Base-by-base conservation (phyloP, 768 basidiomycete genomes). In the Inosperma sp. region DNA sequence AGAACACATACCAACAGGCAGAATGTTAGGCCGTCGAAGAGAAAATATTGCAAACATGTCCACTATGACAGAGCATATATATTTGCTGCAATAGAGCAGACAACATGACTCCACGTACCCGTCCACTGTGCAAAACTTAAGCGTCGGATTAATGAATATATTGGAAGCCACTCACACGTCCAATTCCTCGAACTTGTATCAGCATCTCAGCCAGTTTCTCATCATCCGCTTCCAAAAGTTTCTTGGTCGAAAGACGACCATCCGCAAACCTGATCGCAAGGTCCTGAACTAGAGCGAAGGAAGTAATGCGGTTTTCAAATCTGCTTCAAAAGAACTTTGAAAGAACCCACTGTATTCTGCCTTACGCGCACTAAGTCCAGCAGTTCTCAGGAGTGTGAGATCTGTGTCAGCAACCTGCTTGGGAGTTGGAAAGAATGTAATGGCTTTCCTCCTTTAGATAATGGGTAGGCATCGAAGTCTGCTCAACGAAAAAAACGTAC, bases 11-110 rank as follows among this genome's bases (percentile, higher is more conserved):
- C 71, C 67, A 54, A 74, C 67, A 41, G 72, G 68, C 21, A 94
- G 73, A 47, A 96, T 86, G 63, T 94, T 82, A 2, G 88, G 88
- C 16, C 91, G 82, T 0, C 90, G 77, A 26, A 93, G 72, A 2
- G 88, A 86, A 67, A 94, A 95, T 36, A 96, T 89, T 12, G 87
- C 78, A 61, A 94, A 94, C 93, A 94, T 94, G 59, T 93, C 84
- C n/a, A 92, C 89, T 78, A 68, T 34, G 8, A 31, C n/a, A 19
- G 6, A 12, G 17, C 23, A 44, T 50, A 34, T 35, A 4, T 14
- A 23, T 33, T 7, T n/a, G 17, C 35, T 7, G 27, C 22, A 22
- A 42, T 9, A 22, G 21, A 9, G 16, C 30, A 22, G 33, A 21
- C 9, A 13, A 4, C 14, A 34, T 17, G 35, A 23, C 10, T 14